These are phyloP conservation scores for Carex cristatella DNA, from an alignment of 176 grass and related monocot genomes.

Conservation along the genomic window DNA sequence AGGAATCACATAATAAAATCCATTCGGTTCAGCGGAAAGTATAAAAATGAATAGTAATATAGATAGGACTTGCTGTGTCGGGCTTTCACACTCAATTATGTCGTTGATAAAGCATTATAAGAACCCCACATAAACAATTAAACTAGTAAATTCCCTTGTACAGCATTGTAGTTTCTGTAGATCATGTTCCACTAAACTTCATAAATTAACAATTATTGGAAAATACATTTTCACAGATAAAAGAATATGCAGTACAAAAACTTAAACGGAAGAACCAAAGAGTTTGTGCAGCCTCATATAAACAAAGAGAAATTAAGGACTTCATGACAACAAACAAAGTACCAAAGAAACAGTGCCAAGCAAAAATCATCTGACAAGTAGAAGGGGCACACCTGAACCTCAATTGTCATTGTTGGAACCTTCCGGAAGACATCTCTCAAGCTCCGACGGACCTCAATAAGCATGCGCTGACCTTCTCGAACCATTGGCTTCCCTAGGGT, in stretches of 20 bases:
- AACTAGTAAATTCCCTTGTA: not conserved
- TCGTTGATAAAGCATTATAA: not conserved
- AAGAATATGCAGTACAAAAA: not conserved
- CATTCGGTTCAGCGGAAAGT: not conserved
- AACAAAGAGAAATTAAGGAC: conserved; percentile 1
- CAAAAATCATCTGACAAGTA: not conserved
- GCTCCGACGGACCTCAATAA: conserved; percentile 82
- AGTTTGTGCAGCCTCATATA: not conserved
- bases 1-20: conserved; percentile 13
- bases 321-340: not conserved
- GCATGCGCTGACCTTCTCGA: conserved; percentile 63
- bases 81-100: not conserved
- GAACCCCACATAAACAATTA: not conserved
- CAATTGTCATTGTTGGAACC: conserved; percentile 66
- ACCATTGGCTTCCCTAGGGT: conserved; percentile 78
- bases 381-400: conserved; percentile 59
- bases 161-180: not conserved
- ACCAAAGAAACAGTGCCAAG: not conserved
- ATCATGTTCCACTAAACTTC: not conserved
- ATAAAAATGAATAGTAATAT: not conserved
- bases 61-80: not conserved
- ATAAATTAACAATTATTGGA: not conserved
- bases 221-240: not conserved
- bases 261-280: not conserved
- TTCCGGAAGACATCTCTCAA: conserved; percentile 86